Conservation (phyloP, 2,329 filamentous ascomycete species). For the Sporothrix globosa region DNA sequence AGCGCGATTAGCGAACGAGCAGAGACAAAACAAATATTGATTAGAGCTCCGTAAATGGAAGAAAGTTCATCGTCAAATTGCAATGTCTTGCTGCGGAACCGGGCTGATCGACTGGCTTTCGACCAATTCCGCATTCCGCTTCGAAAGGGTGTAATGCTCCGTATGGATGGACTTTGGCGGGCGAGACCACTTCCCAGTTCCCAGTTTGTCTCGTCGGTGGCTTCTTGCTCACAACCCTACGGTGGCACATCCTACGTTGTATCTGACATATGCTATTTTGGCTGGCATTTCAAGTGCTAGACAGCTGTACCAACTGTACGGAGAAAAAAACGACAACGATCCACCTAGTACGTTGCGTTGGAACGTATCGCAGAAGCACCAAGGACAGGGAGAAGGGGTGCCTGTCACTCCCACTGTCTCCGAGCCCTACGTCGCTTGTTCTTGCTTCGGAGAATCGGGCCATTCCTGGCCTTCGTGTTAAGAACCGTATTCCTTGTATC, state of each 20-base stretch:
- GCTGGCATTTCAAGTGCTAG: neutral
- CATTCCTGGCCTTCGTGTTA: neutral
- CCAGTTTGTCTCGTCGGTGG: slow-evolving; percentile 14
- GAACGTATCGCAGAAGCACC: neutral
- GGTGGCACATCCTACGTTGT: too few species aligned
- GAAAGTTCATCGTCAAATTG: neutral
- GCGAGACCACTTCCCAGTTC: neutral
- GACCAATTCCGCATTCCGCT: neutral
- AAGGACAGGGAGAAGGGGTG: slow-evolving; percentile 1
- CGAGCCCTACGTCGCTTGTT: neutral
- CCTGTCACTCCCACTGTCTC: neutral
- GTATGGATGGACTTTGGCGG: neutral
- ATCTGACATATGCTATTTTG: neutral
- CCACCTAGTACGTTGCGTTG: neutral
- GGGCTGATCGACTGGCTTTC: neutral
- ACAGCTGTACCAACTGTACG: neutral
- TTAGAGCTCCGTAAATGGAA: neutral
- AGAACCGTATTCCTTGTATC: neutral
- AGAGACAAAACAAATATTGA: neutral
- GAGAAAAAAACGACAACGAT: neutral
- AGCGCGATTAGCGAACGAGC: slow-evolving; percentile 1
- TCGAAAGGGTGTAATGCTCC: neutral
- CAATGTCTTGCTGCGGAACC: slow-evolving; percentile 23
- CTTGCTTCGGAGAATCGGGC: neutral
- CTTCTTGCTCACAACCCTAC: neutral